phyloP scores from a whole-genome alignment of 805 yeast genomes.

The Ogataea philodendri region DNA sequence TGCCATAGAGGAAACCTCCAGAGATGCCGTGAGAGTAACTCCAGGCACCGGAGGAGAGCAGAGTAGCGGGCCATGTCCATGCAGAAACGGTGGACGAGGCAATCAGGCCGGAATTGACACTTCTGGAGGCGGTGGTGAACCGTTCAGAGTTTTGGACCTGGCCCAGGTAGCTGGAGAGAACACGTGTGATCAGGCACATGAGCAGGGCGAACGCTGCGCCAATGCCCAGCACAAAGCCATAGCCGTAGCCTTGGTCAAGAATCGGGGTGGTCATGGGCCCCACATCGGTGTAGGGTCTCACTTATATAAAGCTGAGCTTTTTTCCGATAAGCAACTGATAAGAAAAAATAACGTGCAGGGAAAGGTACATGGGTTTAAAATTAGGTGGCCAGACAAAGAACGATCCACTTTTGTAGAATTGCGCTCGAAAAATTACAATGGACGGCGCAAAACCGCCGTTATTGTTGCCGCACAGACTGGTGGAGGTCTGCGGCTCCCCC shows the following conservation, averaged over 20 bases:
- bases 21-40: slow-evolving; percentile 26
- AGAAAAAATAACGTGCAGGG: too few species aligned
- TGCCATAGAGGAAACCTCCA: slow-evolving; percentile 30
- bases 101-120: slow-evolving; percentile 19
- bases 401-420: too few species aligned
- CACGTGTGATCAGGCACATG: slow-evolving; percentile 27
- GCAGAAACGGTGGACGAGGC: slow-evolving; percentile 26
- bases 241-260: slow-evolving; percentile 22
- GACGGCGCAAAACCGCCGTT: too few species aligned
- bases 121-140: slow-evolving; percentile 26
- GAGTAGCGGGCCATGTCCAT: slow-evolving; percentile 33
- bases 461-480: too few species aligned
- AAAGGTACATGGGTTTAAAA: too few species aligned
- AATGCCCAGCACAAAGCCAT: slow-evolving; percentile 35
- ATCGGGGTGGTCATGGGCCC: slow-evolving; percentile 1
- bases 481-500: too few species aligned
- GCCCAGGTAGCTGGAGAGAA: slow-evolving; percentile 17
- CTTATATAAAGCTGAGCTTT: too few species aligned
- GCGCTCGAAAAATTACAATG: too few species aligned
- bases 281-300: background rate
- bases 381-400: too few species aligned
- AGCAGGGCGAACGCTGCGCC: slow-evolving; percentile 33
- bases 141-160: slow-evolving; percentile 26
- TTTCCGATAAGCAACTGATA: too few species aligned
- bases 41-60: slow-evolving; percentile 28